Evolutionary conservation across 495 filamentous ascomycete genomes (phyloP).

Genomic region (Xylaria telfairii): DNA sequence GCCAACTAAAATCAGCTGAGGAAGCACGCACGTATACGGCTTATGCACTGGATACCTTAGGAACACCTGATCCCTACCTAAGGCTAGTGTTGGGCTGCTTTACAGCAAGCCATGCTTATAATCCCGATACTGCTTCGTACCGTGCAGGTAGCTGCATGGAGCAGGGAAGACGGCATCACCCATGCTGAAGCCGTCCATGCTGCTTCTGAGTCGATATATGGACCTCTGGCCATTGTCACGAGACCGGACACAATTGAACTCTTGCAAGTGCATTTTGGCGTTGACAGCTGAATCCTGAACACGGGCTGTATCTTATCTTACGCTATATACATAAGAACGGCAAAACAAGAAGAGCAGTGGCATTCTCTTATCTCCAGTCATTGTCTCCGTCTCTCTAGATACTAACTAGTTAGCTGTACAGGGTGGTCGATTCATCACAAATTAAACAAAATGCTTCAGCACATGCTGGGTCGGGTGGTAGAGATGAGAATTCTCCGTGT

Average conservation of each 20-base stretch:
- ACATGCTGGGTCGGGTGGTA: background rate
- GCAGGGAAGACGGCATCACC: background rate
- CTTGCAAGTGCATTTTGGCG: background rate
- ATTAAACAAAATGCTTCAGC: background rate
- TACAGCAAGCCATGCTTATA: background rate
- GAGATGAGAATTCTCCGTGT: slow-evolving; percentile 7
- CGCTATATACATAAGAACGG: background rate
- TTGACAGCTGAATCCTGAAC: background rate
- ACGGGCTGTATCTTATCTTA: background rate
- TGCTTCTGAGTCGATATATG: background rate
- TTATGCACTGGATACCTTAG: background rate
- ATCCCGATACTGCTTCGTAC: too few relatives aligned
- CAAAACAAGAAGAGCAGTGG: background rate
- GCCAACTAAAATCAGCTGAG: background rate
- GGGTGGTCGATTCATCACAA: background rate
- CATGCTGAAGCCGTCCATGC: background rate
- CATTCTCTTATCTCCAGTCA: background rate
- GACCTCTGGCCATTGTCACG: background rate
- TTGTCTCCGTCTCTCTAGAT: background rate
- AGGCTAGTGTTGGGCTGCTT: background rate
- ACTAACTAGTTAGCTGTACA: too few relatives aligned
- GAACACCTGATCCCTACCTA: background rate
- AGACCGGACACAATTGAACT: background rate
- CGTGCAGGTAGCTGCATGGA: too few relatives aligned
- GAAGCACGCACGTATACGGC: background rate